Evolutionary conservation across 257 asterid species (phyloP).

Genomic region (Solanum chaucha): DNA sequence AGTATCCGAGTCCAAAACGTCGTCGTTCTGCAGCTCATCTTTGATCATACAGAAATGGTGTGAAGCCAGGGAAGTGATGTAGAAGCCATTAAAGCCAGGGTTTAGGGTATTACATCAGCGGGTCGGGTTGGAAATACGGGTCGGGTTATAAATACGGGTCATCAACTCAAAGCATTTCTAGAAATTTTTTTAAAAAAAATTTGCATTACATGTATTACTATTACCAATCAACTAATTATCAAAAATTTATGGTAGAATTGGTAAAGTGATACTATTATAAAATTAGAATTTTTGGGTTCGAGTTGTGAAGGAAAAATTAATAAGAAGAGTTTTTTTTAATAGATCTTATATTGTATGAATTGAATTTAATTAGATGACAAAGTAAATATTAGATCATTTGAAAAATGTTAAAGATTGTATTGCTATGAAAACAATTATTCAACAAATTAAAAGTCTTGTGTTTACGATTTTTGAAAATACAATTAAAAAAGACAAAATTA

Average conservation of each 20-base stretch:
- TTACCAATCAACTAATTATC: not conserved
- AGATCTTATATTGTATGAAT: fast-evolving
- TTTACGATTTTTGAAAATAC: fast-evolving
- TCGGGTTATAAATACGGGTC: not conserved
- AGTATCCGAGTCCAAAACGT: not conserved
- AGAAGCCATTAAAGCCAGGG: not conserved
- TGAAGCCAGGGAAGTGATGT: not conserved
- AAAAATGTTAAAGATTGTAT: too few species aligned
- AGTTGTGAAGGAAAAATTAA: too few species aligned
- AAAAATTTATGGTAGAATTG: not conserved
- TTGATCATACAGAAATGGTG: not conserved
- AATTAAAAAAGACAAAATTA: fast-evolving
- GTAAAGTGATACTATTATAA: not conserved
- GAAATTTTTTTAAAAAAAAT: not conserved
- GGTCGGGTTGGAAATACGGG: not conserved
- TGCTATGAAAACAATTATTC: fast-evolving
- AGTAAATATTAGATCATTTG: too few species aligned
- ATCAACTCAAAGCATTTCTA: not conserved
- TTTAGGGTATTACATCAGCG: not conserved
- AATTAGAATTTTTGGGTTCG: not conserved
- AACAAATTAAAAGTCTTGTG: too few species aligned
- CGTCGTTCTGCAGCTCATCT: not conserved
- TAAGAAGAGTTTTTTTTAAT: too few species aligned
- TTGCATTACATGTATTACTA: not conserved
- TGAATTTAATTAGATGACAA: fast-evolving